Evolutionary conservation across 2,329 filamentous ascomycete species (phyloP), one percentile per base, ranked within the genome.

Genomic region (Pyrenochaeta sp.): DNA sequence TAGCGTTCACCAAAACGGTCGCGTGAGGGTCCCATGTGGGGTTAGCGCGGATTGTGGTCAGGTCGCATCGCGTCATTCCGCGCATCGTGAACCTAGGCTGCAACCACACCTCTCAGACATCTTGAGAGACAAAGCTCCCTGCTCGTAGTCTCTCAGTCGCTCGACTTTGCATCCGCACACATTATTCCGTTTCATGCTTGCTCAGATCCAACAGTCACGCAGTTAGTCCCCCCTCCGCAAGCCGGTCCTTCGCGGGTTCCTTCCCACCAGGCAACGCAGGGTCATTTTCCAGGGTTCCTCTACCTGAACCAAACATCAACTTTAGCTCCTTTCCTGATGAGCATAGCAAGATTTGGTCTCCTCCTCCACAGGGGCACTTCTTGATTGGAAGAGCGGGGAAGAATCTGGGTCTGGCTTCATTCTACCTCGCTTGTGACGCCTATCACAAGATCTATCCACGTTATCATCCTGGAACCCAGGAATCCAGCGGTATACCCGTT

Each of bases 11-110:
- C 8, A n/a, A n/a, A 41, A 29, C 13, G 39, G 31, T 28, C 31
- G 39, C 39, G 39, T 41, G 39, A 21, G 31, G 18, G 15, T 20
- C n/a, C 18, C 13, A 19, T 7, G n/a, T 29, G 9, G 20, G 31
- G 23, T 31, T 41, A 41, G 30, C 30, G 28, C 31, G 11, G 7
- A 26, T 41, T 34, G 19, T 9, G 18, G n/a, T 34, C 31, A 32
- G 18, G 11, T 34, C 19, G 17, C 20, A 26, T 21, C 23, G 21
- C 38, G 38, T 47, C 44, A 47, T 47, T 27, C 39, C 30, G 28
- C 41, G 26, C 31, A 41, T 24, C 21, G 36, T 32, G 21, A 32
- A 38, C 35, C 17, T n/a, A 39, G 22, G 35, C 29, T 29, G 30
- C 30, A 27, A 31, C 31, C 29, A 26, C 36, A 15, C 30, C 6